These are phyloP conservation scores for Auriscalpium microsporum DNA, from an alignment of 768 basidiomycete genomes.

Conservation along the genomic window DNA sequence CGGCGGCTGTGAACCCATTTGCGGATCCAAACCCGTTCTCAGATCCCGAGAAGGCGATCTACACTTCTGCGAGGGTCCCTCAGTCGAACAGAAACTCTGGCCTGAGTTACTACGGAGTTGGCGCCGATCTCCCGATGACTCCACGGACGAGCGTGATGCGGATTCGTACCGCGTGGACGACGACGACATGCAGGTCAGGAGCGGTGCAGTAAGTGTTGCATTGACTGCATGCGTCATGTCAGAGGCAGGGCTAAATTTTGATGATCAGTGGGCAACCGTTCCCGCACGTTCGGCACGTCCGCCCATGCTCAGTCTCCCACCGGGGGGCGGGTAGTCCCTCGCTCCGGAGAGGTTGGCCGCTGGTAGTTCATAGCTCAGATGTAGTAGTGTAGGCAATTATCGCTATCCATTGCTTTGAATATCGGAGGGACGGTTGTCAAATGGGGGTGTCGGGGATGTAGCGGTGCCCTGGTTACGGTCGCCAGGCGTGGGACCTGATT, in stretches of 20 bases:
- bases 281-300: not conserved
- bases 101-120: not conserved
- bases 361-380: not conserved
- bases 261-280: not conserved
- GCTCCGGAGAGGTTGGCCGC: not conserved
- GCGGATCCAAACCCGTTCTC: not conserved
- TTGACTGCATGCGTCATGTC: not conserved
- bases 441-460: no score
- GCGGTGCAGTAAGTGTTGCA: not conserved
- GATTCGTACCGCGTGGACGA: not conserved
- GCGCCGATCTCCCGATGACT: not conserved
- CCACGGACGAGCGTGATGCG: not conserved
- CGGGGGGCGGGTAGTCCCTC: not conserved
- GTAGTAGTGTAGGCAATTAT: not conserved
- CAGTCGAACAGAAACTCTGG: not conserved
- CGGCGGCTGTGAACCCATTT: not conserved
- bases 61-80: not conserved
- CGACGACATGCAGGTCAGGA: not conserved
- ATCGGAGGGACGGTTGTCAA: not conserved
- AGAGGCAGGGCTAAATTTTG: not conserved
- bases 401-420: not conserved
- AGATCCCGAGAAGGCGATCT: not conserved
- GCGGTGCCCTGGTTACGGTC: slow-evolving; percentile 5
- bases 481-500: slow-evolving; percentile 16
- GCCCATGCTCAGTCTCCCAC: not conserved